Evolutionary conservation across 768 basidiomycete species (phyloP), one percentile per base, ranked within the genome.

Genomic region (Psilocybe cubensis): DNA sequence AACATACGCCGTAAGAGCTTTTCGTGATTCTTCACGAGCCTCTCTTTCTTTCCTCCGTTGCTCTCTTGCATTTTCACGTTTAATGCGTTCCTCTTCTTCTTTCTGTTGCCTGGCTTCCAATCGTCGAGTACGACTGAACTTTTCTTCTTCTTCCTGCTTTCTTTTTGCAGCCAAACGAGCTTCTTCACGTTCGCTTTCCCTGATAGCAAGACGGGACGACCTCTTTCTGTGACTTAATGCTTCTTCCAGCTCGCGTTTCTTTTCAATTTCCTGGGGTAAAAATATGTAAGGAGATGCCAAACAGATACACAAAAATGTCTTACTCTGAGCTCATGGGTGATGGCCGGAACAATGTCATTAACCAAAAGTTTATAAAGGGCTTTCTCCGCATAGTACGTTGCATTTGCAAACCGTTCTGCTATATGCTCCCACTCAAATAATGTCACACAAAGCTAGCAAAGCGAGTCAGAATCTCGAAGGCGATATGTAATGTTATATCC

Each of bases 221-320:
- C 95, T 88, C 70, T 98, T 97, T 57, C 95, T 86, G 58, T 92
- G 90, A 23, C 85, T 82, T 11, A 95, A 74, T 1, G 91, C 90
- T 61, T 91, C 88, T 59, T 92, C 89, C 49, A 90, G 58, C 12
- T 79, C 83, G 21, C 80, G 78, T 67, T 86, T 85, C 31, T 77
- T 80, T 65, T 88, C 83, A 27, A 78, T 73, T 73, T 89, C 86
- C 89, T 91, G 66, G 41, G 24, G 27, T 3, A 2, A 43, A 8
- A 18, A 9, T 10, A 24, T 21, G 24, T 55, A 5, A 59, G 46
- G 9, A 14, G 2, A 24, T 41, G 12, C 1, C 4, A 25, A 17
- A 24, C 20, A 3, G 2, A 50, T 3, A 21, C 1, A 29, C 25
- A 18, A 11, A 27, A 53, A 56, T 4, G 1, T 71, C 81, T 54